Base-by-base conservation (phyloP, 495 filamentous ascomycete genomes). In the Penicillium macrosclerotiorum region DNA sequence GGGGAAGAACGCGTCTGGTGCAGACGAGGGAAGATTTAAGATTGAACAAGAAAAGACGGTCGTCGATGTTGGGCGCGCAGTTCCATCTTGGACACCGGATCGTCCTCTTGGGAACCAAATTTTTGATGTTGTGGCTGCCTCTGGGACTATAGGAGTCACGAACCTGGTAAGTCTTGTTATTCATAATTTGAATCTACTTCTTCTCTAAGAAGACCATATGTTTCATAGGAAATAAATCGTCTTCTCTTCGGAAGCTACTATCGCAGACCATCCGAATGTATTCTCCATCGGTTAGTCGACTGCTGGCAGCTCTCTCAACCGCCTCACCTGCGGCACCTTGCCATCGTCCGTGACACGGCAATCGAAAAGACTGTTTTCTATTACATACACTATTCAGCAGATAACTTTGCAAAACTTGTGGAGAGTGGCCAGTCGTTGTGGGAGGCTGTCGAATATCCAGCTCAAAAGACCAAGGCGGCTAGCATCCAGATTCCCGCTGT, bases 251-350 rank as follows among this genome's bases (percentile, higher is more conserved):
- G 82, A 12, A 47, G 44, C 13, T 78, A 80, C 55, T 84, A 75
- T 55, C 74, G 72, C 43, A 65, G 81, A 43, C 79, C 82, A 3
- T 49, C 82, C 23, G 85, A 88, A 52, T 69, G 73, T 35, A 58
- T 72, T 16, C 46, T 86, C 23, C 62, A 59, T 47, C 74, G 81
- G 22, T 54, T 87, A 19, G 76, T 76, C 1, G 77, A 84, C 51
- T 67, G 73, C 45, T 85, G 81, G 72, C 72, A 79, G 33, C 40
- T 77, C 22, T 80, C 80, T 2, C 84, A 88, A 46, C 84, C 85
- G 13, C 63, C 71, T 13, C 73, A 84, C 54, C 68, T 88, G 32
- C 76, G 76, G 19, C 80, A 85, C 54, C 60, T 84, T n/a, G 73
- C 78, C 18, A 70, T 88, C 14, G 69, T 88, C 30, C 67, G 80